A percentile compares a stretch with the other conserved stretches of the same genome.
Evolutionary conservation across 148 eudicot species (phyloP).

Genomic region (Bassia scoparia): DNA sequence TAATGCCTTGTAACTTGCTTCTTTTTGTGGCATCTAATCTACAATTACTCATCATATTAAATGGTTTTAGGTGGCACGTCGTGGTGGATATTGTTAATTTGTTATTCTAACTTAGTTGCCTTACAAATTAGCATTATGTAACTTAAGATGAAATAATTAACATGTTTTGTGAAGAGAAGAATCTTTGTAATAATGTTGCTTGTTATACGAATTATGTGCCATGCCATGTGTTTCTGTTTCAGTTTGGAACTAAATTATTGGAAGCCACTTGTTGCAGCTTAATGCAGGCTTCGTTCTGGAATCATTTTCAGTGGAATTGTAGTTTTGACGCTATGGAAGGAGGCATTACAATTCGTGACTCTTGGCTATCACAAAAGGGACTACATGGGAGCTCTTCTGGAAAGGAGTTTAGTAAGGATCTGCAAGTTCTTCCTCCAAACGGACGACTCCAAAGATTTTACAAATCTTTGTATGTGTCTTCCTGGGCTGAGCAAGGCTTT

Average conservation of each 20-base stretch:
- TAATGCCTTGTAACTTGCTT: neutral
- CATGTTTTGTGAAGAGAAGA: neutral
- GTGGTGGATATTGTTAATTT: neutral
- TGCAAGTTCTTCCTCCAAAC: conserved; percentile 20
- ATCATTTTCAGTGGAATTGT: conserved; percentile 44
- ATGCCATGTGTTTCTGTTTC: neutral
- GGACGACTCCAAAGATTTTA: conserved; percentile 18
- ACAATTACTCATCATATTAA: neutral
- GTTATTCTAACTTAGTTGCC: neutral
- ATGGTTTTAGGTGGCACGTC: neutral
- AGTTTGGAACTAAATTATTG: conserved; percentile 2
- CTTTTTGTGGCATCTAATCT: conserved; percentile 1
- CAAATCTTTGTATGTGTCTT: conserved; percentile 27
- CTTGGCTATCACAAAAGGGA: conserved; percentile 29
- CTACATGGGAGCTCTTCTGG: conserved; percentile 23
- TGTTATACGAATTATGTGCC: neutral
- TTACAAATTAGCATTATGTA: neutral
- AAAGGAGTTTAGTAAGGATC: conserved; percentile 15
- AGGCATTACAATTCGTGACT: conserved; percentile 33
- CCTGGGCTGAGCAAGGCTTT: conserved; percentile 47
- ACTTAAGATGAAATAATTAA: neutral
- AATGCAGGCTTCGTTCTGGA: conserved; percentile 39
- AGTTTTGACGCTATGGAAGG: conserved; percentile 46
- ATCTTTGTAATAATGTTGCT: neutral
- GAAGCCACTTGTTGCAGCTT: conserved; percentile 31